Evolutionary conservation across 176 grass and related monocot genomes (phyloP), one percentile per base, ranked within the genome.

Genomic region (Luzula sylvatica): DNA sequence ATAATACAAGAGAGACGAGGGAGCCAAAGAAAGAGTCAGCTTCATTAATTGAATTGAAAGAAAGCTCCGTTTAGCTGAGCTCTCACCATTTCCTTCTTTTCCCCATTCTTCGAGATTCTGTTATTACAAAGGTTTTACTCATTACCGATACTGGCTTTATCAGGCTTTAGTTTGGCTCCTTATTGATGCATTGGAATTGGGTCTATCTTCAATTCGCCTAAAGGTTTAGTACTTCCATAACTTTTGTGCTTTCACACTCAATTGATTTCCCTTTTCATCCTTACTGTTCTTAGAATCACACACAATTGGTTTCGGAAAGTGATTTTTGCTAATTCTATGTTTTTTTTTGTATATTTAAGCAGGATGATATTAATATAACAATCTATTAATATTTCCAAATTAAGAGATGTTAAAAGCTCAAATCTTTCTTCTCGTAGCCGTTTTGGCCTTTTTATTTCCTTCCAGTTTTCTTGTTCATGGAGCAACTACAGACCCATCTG

Each of bases 401-500:
- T 63, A 46, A 71, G 74, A 44, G 45, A 90, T 90, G 86, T 15
- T 53, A 53, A 55, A 29, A 12, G 61, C 15, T 11, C 41, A 60
- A 84, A 53, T 65, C 21, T 27, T 56, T 53, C 29, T 57, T 20
- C 29, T 12, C 38, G 55, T 63, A 5, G 15, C 26, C 21, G 23
- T 76, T 68, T 58, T 90, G 18, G 23, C 68, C 64, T n/a, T 72
- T 60, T 18, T 78, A 49, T 86, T 46, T 74, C n/a, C 66, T 43
- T 56, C 52, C 30, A 61, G 21, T 56, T 23, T 65, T 55, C 57
- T 38, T 55, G 55, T 80, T 23, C 20, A 42, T 27, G 70, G 42
- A 63, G 92, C 77, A 7, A 65, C 2, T 40, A 90, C 75, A 45
- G 78, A 98, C 42, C 85, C 92, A 68, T 32, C 20, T 53, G 92